A percentile compares a stretch with the other conserved stretches of the same genome.
These are phyloP conservation scores for Plenodomus tracheiphilus DNA, from an alignment of 2,329 filamentous ascomycete genomes.

Conservation along the genomic window DNA sequence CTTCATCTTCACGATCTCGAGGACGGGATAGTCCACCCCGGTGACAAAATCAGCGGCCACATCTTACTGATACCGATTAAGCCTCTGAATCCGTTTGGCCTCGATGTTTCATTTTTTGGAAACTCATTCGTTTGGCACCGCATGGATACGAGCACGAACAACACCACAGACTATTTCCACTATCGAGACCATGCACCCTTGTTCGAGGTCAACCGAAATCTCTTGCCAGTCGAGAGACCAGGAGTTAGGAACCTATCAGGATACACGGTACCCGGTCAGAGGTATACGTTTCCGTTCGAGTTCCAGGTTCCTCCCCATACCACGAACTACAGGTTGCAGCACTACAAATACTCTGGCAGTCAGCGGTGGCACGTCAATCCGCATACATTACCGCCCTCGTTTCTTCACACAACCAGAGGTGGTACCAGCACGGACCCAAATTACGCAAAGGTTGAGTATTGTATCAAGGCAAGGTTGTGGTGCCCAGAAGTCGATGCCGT, in stretches of 20 bases:
- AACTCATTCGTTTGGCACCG: conserved; percentile 25
- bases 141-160: neutral
- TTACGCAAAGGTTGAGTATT: conserved; percentile 23
- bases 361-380: conserved; percentile 16
- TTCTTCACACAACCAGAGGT: conserved; percentile 6
- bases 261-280: conserved; percentile 9
- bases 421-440: conserved; percentile 10
- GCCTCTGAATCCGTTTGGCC: conserved; percentile 16
- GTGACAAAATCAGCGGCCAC: conserved; percentile 21
- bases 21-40: conserved; percentile 24
- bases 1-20: conserved; percentile 15
- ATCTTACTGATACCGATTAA: conserved; percentile 16
- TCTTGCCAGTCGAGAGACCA: conserved; percentile 6
- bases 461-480: conserved; percentile 19
- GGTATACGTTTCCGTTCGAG: conserved; percentile 24
- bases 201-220: conserved; percentile 19
- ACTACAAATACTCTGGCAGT: conserved; percentile 20
- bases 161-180: conserved; percentile 17
- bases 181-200: conserved; percentile 29
- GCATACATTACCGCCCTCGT: conserved; percentile 29
- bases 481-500: conserved; percentile 13
- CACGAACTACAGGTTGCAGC: conserved; percentile 10
- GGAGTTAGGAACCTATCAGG: neutral
- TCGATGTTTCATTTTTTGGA: conserved; percentile 29
- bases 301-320: conserved; percentile 25